These are phyloP conservation scores for Cercospora brassicicola DNA, from an alignment of 2,329 filamentous ascomycete species.

Conservation along the genomic window DNA sequence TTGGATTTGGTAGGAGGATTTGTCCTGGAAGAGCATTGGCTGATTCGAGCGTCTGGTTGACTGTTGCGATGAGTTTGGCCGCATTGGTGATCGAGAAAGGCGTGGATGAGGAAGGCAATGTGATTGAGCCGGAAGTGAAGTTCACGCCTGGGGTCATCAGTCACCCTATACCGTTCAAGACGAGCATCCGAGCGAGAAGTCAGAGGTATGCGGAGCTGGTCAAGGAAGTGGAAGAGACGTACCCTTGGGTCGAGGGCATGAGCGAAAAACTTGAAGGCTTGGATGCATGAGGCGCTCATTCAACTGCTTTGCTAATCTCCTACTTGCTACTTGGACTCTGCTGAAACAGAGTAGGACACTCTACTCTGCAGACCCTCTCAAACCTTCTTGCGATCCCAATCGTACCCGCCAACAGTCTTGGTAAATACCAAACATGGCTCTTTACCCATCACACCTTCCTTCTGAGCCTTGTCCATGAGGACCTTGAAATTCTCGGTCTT, in stretches of 20 bases:
- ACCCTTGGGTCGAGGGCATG: slow-evolving; percentile 14
- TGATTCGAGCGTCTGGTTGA: slow-evolving; percentile 19
- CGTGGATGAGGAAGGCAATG: slow-evolving; percentile 8
- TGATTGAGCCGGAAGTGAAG: slow-evolving; percentile 9
- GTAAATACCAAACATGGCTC: slow-evolving; percentile 26
- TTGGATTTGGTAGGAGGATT: slow-evolving; percentile 22
- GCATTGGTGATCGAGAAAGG: slow-evolving; percentile 15
- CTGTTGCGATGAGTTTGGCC: slow-evolving; percentile 17
- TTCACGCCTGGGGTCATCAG: slow-evolving; percentile 21
- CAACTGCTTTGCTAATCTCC: neutral
- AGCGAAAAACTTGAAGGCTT: neutral
- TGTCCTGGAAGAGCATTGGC: slow-evolving; percentile 23
- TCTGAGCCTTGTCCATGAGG: slow-evolving; percentile 22
- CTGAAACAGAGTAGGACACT: neutral
- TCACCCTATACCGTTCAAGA: slow-evolving; percentile 17
- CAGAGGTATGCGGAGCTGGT: slow-evolving; percentile 13
- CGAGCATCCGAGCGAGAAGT: slow-evolving; percentile 14
- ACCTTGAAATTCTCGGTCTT: slow-evolving; percentile 26
- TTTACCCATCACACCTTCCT: slow-evolving; percentile 25
- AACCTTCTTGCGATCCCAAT: slow-evolving; percentile 26
- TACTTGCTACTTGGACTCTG: neutral
- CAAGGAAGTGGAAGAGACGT: slow-evolving; percentile 8
- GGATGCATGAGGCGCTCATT: neutral
- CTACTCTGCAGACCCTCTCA: neutral
- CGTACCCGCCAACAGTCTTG: slow-evolving; percentile 27